Conservation (phyloP, 1,139 yeast species). For the Blastobotrys capitulatus region DNA sequence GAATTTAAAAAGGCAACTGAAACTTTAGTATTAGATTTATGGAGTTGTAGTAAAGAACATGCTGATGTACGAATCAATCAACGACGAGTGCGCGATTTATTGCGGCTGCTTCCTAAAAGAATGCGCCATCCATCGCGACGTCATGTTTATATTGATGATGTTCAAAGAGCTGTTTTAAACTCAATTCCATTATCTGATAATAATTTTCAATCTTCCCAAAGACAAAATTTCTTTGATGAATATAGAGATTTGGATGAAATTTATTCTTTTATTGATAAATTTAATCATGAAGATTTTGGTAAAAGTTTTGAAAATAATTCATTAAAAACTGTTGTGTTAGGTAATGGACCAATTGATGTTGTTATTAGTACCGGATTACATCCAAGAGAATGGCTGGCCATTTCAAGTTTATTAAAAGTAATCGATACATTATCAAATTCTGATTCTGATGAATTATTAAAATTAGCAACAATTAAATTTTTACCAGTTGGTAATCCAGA, state of each 20-base stretch:
- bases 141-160: conserved; percentile 27
- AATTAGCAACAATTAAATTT: conserved; percentile 43
- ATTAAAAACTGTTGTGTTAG: conserved; percentile 57
- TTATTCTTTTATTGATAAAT: conserved; percentile 40
- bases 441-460: conserved; percentile 34
- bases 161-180: conserved; percentile 30
- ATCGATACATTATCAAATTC: conserved; percentile 51
- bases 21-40: conserved; percentile 33
- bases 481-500: conserved; percentile 87
- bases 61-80: conserved; percentile 30
- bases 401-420: conserved; percentile 60
- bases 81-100: conserved; percentile 25
- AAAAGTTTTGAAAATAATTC: conserved; percentile 69
- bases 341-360: conserved; percentile 39
- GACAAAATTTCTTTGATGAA: conserved; percentile 51
- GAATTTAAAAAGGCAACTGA: conserved; percentile 29
- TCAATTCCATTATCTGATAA: conserved; percentile 16
- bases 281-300: conserved; percentile 62
- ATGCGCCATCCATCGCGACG: conserved; percentile 22
- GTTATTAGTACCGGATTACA: conserved; percentile 82
- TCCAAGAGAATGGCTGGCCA: conserved; percentile 88
- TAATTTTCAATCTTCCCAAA: too few species aligned
- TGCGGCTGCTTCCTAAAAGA: conserved; percentile 28
- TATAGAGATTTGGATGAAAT: conserved; percentile 67
- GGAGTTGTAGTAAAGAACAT: conserved; percentile 29